Evolutionary conservation across 805 yeast species (phyloP).

Genomic region (Kazachstania kunashirensis): DNA sequence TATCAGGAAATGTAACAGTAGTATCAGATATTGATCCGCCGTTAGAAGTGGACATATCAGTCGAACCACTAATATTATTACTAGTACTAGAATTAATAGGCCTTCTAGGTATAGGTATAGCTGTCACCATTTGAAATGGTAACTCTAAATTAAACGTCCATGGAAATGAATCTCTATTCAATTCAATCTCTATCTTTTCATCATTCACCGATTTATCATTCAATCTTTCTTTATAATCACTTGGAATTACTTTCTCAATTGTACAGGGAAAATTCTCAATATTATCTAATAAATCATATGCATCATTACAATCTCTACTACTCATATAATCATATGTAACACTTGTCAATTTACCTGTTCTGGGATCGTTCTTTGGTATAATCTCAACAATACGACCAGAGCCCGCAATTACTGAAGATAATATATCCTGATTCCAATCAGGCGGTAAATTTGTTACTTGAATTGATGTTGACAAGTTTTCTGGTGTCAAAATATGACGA

Average conservation of each 20-base stretch:
- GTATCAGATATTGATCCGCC: no score
- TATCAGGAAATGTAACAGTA: conserved; percentile 35
- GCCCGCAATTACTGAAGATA: conserved; percentile 60
- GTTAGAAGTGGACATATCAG: conserved; percentile 2
- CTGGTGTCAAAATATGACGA: conserved; percentile 28
- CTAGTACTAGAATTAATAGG: conserved; percentile 10
- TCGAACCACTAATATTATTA: conserved; percentile 1
- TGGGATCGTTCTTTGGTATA: conserved; percentile 23
- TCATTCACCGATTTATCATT: conserved; percentile 1
- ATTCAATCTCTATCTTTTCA: conserved; percentile 6
- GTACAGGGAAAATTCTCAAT: conserved; percentile 25
- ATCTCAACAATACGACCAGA: conserved; percentile 64
- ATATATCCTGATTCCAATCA: conserved; percentile 58
- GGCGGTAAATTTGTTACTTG: conserved; percentile 43
- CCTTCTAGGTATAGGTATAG: conserved; percentile 27
- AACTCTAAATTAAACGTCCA: conserved; percentile 24
- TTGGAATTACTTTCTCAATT: conserved; percentile 21
- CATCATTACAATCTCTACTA: conserved; percentile 22
- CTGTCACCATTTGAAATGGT: conserved; percentile 29
- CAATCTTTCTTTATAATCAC: conserved; percentile 12
- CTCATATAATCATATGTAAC: conserved; percentile 19
- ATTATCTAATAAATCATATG: conserved; percentile 17
- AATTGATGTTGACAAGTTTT: conserved; percentile 23
- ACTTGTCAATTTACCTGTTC: conserved; percentile 41
- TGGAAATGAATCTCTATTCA: conserved; percentile 27